Conservation (phyloP, 2,329 filamentous ascomycete genomes). For the Fusarium sp. region DNA sequence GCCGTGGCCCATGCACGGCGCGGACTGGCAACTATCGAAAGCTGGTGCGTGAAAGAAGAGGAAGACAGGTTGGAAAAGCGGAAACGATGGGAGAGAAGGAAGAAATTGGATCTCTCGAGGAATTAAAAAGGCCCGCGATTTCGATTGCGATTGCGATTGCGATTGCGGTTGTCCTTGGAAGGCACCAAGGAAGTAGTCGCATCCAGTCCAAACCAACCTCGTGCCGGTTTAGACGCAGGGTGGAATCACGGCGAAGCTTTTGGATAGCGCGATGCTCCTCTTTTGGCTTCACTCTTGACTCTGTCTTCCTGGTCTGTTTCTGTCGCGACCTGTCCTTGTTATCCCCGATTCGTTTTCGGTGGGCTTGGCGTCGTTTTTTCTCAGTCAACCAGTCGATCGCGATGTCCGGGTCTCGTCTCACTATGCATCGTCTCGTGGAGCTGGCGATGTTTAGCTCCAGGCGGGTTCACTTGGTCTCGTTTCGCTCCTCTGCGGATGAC, state of each 20-base stretch:
- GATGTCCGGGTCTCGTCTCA: background rate
- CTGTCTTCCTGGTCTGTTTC: background rate
- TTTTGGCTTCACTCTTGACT: background rate
- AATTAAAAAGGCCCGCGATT: background rate
- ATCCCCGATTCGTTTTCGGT: background rate
- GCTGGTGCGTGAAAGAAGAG: background rate
- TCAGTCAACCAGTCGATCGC: background rate
- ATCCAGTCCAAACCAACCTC: background rate
- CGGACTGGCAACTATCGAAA: constrained; percentile 15
- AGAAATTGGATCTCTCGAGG: background rate
- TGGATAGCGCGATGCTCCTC: constrained; percentile 8
- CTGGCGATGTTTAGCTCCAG: background rate
- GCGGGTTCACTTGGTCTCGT: background rate
- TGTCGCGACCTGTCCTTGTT: constrained; percentile 3
- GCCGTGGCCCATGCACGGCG: constrained; percentile 29
- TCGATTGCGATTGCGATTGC: constrained; percentile 7
- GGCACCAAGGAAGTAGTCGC: background rate
- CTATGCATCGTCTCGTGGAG: constrained; percentile 4
- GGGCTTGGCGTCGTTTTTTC: background rate
- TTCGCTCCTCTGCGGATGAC: background rate
- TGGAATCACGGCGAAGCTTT: constrained; percentile 29
- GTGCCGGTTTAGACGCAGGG: background rate
- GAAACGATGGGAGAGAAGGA: background rate
- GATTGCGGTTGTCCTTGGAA: constrained; percentile 1
- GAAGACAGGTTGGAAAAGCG: constrained; percentile 11